phyloP scores from a whole-genome alignment of 2,329 filamentous ascomycete genomes.

The Trichoderma endophyticum region DNA sequence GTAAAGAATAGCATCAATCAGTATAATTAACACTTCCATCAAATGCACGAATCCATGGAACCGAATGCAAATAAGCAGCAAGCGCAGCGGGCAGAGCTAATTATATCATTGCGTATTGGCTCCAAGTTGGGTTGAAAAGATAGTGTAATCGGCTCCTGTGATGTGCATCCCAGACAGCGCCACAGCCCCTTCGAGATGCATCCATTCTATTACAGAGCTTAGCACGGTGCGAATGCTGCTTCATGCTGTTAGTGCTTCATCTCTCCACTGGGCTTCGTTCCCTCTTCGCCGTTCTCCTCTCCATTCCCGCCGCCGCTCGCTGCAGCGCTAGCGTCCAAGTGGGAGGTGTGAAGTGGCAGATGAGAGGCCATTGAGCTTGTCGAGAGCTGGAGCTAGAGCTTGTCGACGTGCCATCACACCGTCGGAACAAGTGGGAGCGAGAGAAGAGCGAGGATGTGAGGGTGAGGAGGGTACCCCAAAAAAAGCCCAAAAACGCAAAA shows the following conservation, averaged over 20 bases:
- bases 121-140: not conserved
- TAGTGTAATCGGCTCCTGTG: not conserved
- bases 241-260: not conserved
- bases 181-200: not conserved
- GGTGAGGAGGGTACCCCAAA: not conserved
- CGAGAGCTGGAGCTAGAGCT: conserved; percentile 7
- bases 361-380: conserved; percentile 4
- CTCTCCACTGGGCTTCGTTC: not conserved
- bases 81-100: not conserved
- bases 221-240: not conserved
- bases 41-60: not conserved
- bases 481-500: not conserved
- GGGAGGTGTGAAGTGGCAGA: not conserved
- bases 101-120: not conserved
- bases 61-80: not conserved
- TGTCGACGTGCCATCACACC: not conserved
- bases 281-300: not conserved
- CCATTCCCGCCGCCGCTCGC: not conserved
- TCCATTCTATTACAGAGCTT: not conserved
- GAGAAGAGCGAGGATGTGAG: not conserved
- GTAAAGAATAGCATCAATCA: not conserved
- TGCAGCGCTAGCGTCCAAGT: not conserved
- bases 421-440: conserved; percentile 8
- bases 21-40: not conserved
- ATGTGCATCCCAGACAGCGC: not conserved